Conservation (phyloP, 1,284 basidiomycete genomes). For the Cryptococcus sp. region DNA sequence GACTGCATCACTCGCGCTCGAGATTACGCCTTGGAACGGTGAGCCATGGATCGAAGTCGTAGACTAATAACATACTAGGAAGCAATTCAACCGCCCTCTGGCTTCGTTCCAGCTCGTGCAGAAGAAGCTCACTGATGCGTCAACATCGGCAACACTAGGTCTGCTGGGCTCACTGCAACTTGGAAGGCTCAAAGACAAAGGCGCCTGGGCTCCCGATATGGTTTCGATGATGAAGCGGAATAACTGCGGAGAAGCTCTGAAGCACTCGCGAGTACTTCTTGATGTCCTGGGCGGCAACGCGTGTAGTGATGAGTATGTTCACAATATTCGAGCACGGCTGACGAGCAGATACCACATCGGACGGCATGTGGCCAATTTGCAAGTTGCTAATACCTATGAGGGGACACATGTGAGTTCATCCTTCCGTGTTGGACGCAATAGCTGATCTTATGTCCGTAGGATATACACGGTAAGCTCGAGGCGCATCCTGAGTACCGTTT, state of each 20-base stretch:
- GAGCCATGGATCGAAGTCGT: slow-evolving; percentile 11
- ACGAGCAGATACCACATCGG: slow-evolving; percentile 74
- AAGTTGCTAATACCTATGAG: slow-evolving; percentile 88
- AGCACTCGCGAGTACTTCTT: slow-evolving; percentile 74
- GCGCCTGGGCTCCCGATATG: slow-evolving; percentile 84
- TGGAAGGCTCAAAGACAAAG: slow-evolving; percentile 83
- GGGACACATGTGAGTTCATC: slow-evolving; percentile 57
- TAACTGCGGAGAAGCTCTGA: slow-evolving; percentile 89
- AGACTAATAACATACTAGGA: slow-evolving; percentile 33
- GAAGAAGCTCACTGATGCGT: slow-evolving; percentile 93
- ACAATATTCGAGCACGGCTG: background rate
- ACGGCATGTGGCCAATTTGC: slow-evolving; percentile 85
- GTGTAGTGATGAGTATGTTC: slow-evolving; percentile 76
- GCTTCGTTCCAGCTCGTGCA: slow-evolving; percentile 95
- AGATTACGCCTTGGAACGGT: slow-evolving; percentile 82
- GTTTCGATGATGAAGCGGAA: slow-evolving; percentile 93
- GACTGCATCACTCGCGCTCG: slow-evolving; percentile 80
- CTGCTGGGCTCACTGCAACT: slow-evolving; percentile 76
- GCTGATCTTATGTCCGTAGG: slow-evolving; percentile 56
- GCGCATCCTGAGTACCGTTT: background rate
- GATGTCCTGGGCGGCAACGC: slow-evolving; percentile 92
- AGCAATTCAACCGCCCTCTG: slow-evolving; percentile 85
- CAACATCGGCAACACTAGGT: slow-evolving; percentile 81
- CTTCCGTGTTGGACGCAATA: background rate
- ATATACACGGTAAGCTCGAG: slow-evolving; percentile 63